Evolutionary conservation across 148 eudicot species (phyloP), one percentile per base, ranked within the genome.

Genomic region (Drosera capensis): DNA sequence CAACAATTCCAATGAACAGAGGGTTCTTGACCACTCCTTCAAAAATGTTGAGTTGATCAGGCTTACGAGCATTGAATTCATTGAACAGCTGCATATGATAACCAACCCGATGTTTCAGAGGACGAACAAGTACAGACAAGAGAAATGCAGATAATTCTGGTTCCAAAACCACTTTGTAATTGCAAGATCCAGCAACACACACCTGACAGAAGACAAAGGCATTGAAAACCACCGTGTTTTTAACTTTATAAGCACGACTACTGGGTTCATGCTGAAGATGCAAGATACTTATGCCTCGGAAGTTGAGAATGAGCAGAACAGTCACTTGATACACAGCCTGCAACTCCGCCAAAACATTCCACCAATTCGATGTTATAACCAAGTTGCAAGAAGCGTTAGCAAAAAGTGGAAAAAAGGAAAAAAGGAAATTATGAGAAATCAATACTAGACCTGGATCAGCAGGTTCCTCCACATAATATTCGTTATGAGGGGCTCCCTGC

Each of bases 381-480:
- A 14, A n/a, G n/a, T 18, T 23, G 23, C 4, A 2, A 9, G n/a
- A 13, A n/a, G 3, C 19, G 30, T n/a, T 17, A 20, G 48, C 21
- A 29, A 41, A 46, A 54, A 21, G 8, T 9, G 29, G 22, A 24
- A 21, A 52, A 34, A 24, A 17, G 17, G 55, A 39, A 1, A 31
- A 12, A 14, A 11, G 13, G 9, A 13, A 34, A 11, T 9, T 9
- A 34, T 4, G 14, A 34, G n/a, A 34, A 34, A 34, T 2, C 11
- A 5, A 34, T 34, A 13, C 11, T 35, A 29, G 17, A 88, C 97
- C 97, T 88, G 94, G 42, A 80, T 42, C 40, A 83, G 18, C 18
- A 88, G 61, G 68, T 88, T 88, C 57, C 97, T 80, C 97, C 97
- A 88, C 97, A 88, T 88, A 31, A 84, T 67, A 65, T 88, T 88